Conservation (phyloP, 1,284 basidiomycete species). For the Cystobasidium slooffiae region DNA sequence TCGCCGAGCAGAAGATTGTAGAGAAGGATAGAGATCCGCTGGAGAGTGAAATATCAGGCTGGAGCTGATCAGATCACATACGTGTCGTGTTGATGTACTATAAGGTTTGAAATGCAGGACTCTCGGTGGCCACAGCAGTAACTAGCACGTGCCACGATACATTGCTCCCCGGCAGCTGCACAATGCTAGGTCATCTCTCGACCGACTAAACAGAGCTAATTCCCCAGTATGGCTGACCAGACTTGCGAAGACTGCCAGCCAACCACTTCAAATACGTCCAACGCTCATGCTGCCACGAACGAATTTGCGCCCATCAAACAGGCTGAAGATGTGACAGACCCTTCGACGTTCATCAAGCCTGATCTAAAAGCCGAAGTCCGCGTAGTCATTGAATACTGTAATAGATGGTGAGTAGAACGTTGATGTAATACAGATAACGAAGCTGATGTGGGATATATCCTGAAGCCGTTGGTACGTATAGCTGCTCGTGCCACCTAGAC, state of each 20-base stretch:
- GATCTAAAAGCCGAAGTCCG: constrained; percentile 30
- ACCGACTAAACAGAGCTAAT: background rate
- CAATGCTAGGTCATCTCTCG: background rate
- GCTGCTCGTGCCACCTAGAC: background rate
- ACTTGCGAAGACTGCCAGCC: constrained; percentile 20
- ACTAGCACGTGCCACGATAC: constrained; percentile 2
- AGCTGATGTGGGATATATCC: background rate
- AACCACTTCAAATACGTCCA: background rate
- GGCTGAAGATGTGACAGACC: constrained; percentile 29
- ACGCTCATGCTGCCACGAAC: background rate
- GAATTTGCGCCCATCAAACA: background rate
- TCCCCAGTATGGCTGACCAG: background rate
- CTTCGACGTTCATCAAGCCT: constrained; percentile 30
- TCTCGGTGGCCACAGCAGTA: background rate
- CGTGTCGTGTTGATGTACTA: background rate
- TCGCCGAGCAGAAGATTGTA: constrained; percentile 25
- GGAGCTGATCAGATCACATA: constrained; percentile 1
- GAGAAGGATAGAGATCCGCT: constrained; percentile 34
- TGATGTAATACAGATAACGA: background rate
- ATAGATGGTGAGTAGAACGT: constrained; percentile 25
- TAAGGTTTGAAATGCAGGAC: background rate
- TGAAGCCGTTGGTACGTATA: constrained; percentile 30
- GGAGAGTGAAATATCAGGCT: constrained; percentile 35
- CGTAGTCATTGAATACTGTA: constrained; percentile 43
- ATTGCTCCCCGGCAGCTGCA: background rate